Conservation (phyloP, 1,284 basidiomycete genomes). For the Fomitopsis betulina region DNA sequence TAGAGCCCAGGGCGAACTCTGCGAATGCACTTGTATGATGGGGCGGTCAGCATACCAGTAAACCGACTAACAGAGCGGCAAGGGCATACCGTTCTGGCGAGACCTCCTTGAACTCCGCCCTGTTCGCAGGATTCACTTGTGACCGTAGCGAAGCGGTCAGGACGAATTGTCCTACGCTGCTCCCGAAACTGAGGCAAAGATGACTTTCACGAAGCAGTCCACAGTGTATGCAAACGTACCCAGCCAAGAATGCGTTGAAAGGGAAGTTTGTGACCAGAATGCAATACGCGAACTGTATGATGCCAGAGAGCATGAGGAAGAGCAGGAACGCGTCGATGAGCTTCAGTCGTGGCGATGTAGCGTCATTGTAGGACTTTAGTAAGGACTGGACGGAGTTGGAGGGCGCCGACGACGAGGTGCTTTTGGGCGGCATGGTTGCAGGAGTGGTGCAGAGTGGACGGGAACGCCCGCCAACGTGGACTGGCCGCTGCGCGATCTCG, state of each 20-base stretch:
- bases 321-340: conserved; percentile 91
- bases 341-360: conserved; percentile 84
- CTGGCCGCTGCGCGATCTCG: conserved; percentile 1
- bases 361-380: conserved; percentile 73
- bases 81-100: conserved; percentile 84
- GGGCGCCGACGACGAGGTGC: conserved; percentile 22
- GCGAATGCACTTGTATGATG: conserved; percentile 78
- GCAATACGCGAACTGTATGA: conserved; percentile 91
- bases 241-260: conserved; percentile 95
- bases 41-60: not conserved
- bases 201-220: not conserved
- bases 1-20: conserved; percentile 91
- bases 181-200: conserved; percentile 66
- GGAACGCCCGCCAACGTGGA: conserved; percentile 17
- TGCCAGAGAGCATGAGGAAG: conserved; percentile 90
- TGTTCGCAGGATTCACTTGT: conserved; percentile 88
- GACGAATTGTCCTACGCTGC: conserved; percentile 96
- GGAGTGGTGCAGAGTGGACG: not conserved
- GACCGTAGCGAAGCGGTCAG: conserved; percentile 88
- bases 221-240: conserved; percentile 51
- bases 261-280: conserved; percentile 90
- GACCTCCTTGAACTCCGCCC: conserved; percentile 80
- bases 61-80: not conserved
- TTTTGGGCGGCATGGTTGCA: conserved; percentile 27
- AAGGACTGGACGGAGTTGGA: conserved; percentile 53